These are phyloP conservation scores for Fusarium nygamai DNA, from an alignment of 2,329 filamentous ascomycete species.

Conservation along the genomic window DNA sequence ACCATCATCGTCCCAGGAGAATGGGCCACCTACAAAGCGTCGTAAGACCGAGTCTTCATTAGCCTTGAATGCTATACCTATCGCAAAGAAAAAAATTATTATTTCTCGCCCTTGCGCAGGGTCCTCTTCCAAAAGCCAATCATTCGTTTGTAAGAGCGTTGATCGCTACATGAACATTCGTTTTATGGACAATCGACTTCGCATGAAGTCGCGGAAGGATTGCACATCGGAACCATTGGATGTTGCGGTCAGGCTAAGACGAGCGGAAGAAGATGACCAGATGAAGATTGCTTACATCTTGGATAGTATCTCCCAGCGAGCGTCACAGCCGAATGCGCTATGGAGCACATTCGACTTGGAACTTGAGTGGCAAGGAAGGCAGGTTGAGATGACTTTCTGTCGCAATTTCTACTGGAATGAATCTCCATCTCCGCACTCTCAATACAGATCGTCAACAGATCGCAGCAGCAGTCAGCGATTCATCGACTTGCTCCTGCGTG, in stretches of 20 bases:
- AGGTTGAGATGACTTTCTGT: conserved; percentile 45
- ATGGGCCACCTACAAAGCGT: conserved; percentile 45
- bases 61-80: conserved; percentile 34
- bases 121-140: not conserved
- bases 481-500: conserved; percentile 50
- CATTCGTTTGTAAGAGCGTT: conserved; percentile 27
- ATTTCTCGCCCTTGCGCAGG: conserved; percentile 43
- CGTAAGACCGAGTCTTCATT: conserved; percentile 40
- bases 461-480: conserved; percentile 49
- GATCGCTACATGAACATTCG: conserved; percentile 36
- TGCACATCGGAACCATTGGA: conserved; percentile 10
- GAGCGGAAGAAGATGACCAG: conserved; percentile 35
- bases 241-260: conserved; percentile 33
- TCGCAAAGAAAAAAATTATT: conserved; percentile 40
- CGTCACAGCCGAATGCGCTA: conserved; percentile 44
- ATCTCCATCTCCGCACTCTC: conserved; percentile 46
- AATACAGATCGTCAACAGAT: conserved; percentile 44
- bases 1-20: conserved; percentile 6
- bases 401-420: conserved; percentile 57
- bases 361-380: conserved; percentile 42
- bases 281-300: not conserved
- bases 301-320: conserved; percentile 14
- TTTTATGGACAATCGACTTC: conserved; percentile 15
- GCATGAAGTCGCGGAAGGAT: conserved; percentile 24
- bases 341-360: conserved; percentile 48